Percentiles rank a stretch among this genome's conserved stretches.
Conservation (phyloP, 495 filamentous ascomycete species). For the Lophiostoma macrostomum region DNA sequence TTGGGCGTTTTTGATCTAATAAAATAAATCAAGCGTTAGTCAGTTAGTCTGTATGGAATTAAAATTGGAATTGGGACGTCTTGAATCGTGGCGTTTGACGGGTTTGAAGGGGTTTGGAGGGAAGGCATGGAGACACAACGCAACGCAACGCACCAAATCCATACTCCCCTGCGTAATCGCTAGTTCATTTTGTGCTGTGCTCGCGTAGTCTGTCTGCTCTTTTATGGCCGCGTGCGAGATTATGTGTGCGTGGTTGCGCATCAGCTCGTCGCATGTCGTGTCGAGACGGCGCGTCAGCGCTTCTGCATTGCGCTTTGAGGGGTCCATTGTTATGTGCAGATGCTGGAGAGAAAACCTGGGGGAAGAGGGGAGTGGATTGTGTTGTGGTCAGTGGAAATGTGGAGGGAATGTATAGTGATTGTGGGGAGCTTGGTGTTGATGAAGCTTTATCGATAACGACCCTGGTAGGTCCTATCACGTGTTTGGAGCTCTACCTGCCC, state of each 20-base stretch:
- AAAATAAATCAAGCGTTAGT: not conserved
- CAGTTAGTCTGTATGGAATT: not conserved
- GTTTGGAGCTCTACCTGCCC: too few relatives aligned
- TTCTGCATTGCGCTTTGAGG: conserved; percentile 20
- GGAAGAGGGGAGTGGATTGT: too few relatives aligned
- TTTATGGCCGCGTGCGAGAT: conserved; percentile 50
- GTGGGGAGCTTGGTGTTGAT: too few relatives aligned
- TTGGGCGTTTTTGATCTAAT: conserved; percentile 62
- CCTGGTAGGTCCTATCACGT: too few relatives aligned
- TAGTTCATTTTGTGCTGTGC: conserved; percentile 57
- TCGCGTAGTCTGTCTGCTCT: conserved; percentile 11
- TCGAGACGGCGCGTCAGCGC: conserved; percentile 34
- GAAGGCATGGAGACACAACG: not conserved
- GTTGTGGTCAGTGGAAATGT: too few relatives aligned
- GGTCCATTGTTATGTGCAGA: too few relatives aligned
- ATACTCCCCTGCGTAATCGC: conserved; percentile 64
- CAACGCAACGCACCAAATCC: conserved; percentile 49
- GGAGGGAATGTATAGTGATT: too few relatives aligned
- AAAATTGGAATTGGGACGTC: not conserved
- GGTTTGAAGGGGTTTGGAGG: not conserved
- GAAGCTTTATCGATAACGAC: too few relatives aligned
- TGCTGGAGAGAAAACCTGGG: too few relatives aligned
- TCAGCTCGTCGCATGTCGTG: conserved; percentile 41
- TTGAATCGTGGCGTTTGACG: too few relatives aligned
- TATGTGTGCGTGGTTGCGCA: conserved; percentile 62